Evolutionary conservation across 768 basidiomycete species (phyloP).

Genomic region (Tylopilus plumbeoviolaceoides): DNA sequence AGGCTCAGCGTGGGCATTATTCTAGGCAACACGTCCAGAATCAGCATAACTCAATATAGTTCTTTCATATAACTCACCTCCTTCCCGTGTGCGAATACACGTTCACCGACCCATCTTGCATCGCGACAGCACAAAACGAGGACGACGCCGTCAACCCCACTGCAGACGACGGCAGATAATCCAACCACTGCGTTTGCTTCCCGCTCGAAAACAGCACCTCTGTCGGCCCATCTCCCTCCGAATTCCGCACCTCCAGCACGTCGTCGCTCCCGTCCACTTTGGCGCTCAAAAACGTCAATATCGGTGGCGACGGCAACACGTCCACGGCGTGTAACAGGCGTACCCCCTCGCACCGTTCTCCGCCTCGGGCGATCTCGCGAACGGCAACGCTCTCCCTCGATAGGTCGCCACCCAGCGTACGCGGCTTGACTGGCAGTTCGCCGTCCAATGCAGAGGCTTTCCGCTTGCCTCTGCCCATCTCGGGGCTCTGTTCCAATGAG

Average conservation of each 20-base stretch:
- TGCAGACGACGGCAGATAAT: conserved; percentile 78
- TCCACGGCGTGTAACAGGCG: conserved; percentile 21
- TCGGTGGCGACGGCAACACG: conserved; percentile 43
- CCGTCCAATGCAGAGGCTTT: conserved; percentile 46
- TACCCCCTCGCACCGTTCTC: conserved; percentile 14
- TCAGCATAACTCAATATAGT: neutral
- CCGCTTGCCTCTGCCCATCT: conserved; percentile 44
- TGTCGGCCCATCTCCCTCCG: conserved; percentile 56
- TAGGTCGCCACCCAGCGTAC: conserved; percentile 71
- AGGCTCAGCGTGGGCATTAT: conserved; percentile 74
- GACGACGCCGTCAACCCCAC: conserved; percentile 60
- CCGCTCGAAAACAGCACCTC: conserved; percentile 65
- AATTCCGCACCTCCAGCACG: conserved; percentile 74
- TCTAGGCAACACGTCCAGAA: conserved; percentile 37
- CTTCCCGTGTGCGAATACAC: conserved; percentile 84
- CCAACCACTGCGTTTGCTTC: conserved; percentile 81
- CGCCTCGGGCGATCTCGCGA: conserved; percentile 46
- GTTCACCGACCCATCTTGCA: conserved; percentile 74
- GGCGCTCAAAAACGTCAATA: conserved; percentile 57
- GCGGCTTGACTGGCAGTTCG: conserved; percentile 34
- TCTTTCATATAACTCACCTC: conserved; percentile 46
- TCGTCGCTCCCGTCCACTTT: conserved; percentile 66
- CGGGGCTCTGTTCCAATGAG: conserved; percentile 41
- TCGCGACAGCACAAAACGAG: conserved; percentile 69
- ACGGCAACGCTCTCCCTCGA: conserved; percentile 45